These are phyloP conservation scores for Backusella sp. DNA, from an alignment of 192 early-diverging fungal species.

Conservation along the genomic window DNA sequence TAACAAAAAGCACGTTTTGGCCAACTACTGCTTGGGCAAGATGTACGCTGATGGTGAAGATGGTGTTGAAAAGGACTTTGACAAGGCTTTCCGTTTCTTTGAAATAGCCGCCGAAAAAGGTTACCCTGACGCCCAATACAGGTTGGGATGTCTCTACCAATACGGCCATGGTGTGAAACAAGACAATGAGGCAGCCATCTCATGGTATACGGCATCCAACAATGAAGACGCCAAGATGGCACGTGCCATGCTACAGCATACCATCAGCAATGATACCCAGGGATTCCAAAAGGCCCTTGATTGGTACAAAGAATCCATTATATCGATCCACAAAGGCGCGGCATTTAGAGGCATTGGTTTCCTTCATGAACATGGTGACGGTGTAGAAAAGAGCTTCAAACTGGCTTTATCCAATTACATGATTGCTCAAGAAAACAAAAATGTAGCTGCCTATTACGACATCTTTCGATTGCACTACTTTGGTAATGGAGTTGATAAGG, in stretches of 20 bases:
- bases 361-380: neutral
- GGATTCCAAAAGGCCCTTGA: neutral
- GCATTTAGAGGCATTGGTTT: neutral
- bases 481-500: neutral
- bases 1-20: neutral
- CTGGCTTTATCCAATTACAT: neutral
- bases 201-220: neutral
- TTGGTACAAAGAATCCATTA: neutral
- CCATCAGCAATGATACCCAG: neutral
- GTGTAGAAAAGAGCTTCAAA: neutral
- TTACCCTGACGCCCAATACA: neutral
- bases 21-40: neutral
- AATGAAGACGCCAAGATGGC: neutral
- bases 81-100: neutral
- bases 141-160: neutral
- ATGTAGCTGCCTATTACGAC: neutral
- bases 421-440: neutral
- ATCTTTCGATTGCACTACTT: neutral
- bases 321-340: neutral
- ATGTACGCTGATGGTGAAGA: neutral
- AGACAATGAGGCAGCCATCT: neutral
- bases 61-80: neutral
- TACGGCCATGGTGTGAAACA: neutral
- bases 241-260: neutral
- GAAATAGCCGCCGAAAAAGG: neutral